Evolutionary conservation across 306 rosid species (phyloP), one percentile per base, ranked within the genome.

Genomic region (Acacia confusa): DNA sequence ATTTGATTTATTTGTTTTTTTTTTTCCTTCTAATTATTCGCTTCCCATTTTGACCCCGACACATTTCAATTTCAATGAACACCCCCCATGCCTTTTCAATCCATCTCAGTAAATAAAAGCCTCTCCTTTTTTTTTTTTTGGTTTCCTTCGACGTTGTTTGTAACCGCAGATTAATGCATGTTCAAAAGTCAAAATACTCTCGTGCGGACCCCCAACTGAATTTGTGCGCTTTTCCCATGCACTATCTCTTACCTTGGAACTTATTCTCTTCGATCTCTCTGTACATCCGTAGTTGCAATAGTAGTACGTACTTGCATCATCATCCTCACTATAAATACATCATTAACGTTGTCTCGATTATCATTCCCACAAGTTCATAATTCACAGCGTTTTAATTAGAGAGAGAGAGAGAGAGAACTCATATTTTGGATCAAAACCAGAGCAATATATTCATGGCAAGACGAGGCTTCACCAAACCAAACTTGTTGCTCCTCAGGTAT

Each of bases 401-500:
- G 27, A 53, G 27, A 53, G 61, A 53, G 52, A 47, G 52, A 45
- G 52, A 45, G 52, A 45, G 14, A 0, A 13, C 61, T n/a, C 61
- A 20, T 22, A n/a, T 8, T 2, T 22, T 22, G 15, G 30, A 57
- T 57, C 30, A 22, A 57, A 57, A 7, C 61, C 61, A 20, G 10
- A 1, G 9, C 2, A 52, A 19, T 52, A 52, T 3, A 7, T 55
- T 8, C 30, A 79, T 86, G 85, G 81, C 48, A 27, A 27, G 67
- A 4, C 71, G 85, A 50, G 75, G 82, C 75, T 43, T 77, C 79
- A 70, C 85, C 34, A 86, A 70, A 74, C 47, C 89, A 50, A 79
- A 75, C 65, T 24, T 58, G 34, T 10, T 80, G 25, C 82, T 82
- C 50, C 76, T 86, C 36, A 57, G 90, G 92, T 88, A 36, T 36